Evolutionary conservation across 2,329 filamentous ascomycete genomes (phyloP).

Genomic region (Phaeosphaeria sp.): DNA sequence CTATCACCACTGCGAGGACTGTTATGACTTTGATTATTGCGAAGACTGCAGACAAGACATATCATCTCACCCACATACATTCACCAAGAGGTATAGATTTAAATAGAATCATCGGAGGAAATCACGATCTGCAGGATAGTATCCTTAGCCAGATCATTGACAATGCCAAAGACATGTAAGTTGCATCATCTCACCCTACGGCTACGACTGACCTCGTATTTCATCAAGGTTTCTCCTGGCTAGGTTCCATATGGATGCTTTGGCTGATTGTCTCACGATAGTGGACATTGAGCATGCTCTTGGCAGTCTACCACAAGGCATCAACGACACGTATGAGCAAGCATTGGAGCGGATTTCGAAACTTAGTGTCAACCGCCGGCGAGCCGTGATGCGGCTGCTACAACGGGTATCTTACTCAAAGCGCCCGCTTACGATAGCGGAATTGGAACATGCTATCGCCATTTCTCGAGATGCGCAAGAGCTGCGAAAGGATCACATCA

Average conservation of each 20-base stretch:
- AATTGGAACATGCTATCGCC: not conserved
- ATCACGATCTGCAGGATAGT: not conserved
- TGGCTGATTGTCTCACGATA: not conserved
- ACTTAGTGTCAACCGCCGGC: not conserved
- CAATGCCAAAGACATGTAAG: conserved; percentile 1
- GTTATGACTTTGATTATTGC: not conserved
- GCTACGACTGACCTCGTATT: not conserved
- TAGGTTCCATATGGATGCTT: not conserved
- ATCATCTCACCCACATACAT: not conserved
- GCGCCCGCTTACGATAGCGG: not conserved
- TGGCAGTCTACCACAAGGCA: not conserved
- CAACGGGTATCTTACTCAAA: not conserved
- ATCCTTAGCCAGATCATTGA: not conserved
- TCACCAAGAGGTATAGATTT: not conserved
- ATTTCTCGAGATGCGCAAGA: not conserved
- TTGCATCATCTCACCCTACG: no score
- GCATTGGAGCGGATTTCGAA: not conserved
- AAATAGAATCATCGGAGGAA: not conserved
- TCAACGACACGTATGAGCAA: not conserved
- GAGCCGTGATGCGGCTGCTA: not conserved
- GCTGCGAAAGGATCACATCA: not conserved
- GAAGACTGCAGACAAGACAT: not conserved
- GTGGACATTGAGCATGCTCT: not conserved
- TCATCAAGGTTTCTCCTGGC: not conserved
- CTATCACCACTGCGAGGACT: not conserved